Evolutionary conservation across 1,284 basidiomycete species (phyloP).

Genomic region (Agroathelia rolfsii): DNA sequence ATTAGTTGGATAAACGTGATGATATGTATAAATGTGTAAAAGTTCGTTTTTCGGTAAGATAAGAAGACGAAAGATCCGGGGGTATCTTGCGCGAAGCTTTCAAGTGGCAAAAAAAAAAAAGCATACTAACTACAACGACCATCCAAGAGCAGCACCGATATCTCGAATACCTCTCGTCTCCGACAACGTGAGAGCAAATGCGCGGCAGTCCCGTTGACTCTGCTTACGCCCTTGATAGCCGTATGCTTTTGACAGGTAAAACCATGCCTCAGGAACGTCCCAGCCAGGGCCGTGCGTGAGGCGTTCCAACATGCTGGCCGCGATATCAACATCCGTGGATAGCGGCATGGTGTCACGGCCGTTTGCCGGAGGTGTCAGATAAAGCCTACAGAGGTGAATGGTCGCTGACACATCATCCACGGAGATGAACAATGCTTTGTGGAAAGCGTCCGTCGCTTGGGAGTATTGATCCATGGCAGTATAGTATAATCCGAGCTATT

Average conservation of each 20-base stretch:
- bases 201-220: constrained; percentile 67
- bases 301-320: constrained; percentile 57
- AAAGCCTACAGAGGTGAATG: constrained; percentile 67
- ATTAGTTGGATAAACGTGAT: no score
- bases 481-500: constrained; percentile 72
- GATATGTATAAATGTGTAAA: no score
- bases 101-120: no score
- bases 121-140: constrained; percentile 51
- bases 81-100: no score
- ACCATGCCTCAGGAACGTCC: constrained; percentile 92
- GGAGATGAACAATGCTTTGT: constrained; percentile 74
- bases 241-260: constrained; percentile 73
- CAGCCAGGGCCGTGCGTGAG: constrained; percentile 63
- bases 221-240: constrained; percentile 62
- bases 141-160: constrained; percentile 53
- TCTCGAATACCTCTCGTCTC: constrained; percentile 60
- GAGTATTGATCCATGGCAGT: constrained; percentile 44
- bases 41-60: no score
- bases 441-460: constrained; percentile 65
- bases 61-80: no score
- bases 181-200: constrained; percentile 64
- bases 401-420: constrained; percentile 71
- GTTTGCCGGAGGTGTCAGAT: constrained; percentile 38
- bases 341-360: constrained; percentile 8
- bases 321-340: constrained; percentile 52